Conservation (phyloP, 192 early-diverging fungal species). For the Coemansia sp. region DNA sequence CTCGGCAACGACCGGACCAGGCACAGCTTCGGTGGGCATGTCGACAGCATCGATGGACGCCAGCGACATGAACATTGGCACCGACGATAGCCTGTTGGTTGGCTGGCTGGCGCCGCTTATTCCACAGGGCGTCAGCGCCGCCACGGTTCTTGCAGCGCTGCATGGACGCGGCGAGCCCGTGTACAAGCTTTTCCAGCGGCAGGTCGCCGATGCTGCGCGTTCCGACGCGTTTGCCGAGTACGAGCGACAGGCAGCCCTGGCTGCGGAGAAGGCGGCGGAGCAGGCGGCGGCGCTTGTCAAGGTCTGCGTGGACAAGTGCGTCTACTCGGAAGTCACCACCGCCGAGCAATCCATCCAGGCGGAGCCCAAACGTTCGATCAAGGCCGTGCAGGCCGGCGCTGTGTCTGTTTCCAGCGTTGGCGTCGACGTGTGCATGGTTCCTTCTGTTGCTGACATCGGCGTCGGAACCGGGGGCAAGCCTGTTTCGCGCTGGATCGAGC, state of each 20-base stretch:
- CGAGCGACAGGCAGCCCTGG: slow-evolving; percentile 22
- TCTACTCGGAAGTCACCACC: slow-evolving; percentile 14
- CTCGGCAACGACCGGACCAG: slow-evolving; percentile 12
- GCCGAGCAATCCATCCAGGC: slow-evolving; percentile 38
- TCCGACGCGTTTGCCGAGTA: slow-evolving; percentile 33
- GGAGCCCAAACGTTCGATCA: slow-evolving; percentile 19
- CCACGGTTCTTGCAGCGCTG: slow-evolving; percentile 37
- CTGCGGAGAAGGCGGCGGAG: slow-evolving; percentile 24
- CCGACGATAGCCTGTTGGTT: slow-evolving; percentile 26
- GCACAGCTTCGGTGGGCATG: slow-evolving; percentile 2
- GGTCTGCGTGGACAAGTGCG: slow-evolving; percentile 27
- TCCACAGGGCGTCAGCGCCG: slow-evolving; percentile 24
- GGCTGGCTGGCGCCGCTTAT: slow-evolving; percentile 48
- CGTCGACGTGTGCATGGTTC: slow-evolving; percentile 24
- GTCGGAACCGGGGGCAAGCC: slow-evolving; percentile 19
- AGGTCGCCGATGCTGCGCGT: slow-evolving; percentile 26
- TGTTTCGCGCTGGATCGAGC: slow-evolving; percentile 35
- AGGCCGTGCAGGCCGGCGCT: slow-evolving; percentile 20
- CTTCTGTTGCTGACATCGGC: slow-evolving; percentile 11
- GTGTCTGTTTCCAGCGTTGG: slow-evolving; percentile 15
- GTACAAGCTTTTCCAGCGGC: slow-evolving; percentile 31
- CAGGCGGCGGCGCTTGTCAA: slow-evolving; percentile 19
- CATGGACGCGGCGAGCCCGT: slow-evolving; percentile 36
- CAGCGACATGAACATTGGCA: slow-evolving; percentile 18
- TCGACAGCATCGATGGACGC: slow-evolving; percentile 10